Percentiles rank a stretch among this genome's conserved stretches.
These are phyloP conservation scores for Flaveria linearis DNA, from an alignment of 129 eudicot genomes.

Conservation along the genomic window DNA sequence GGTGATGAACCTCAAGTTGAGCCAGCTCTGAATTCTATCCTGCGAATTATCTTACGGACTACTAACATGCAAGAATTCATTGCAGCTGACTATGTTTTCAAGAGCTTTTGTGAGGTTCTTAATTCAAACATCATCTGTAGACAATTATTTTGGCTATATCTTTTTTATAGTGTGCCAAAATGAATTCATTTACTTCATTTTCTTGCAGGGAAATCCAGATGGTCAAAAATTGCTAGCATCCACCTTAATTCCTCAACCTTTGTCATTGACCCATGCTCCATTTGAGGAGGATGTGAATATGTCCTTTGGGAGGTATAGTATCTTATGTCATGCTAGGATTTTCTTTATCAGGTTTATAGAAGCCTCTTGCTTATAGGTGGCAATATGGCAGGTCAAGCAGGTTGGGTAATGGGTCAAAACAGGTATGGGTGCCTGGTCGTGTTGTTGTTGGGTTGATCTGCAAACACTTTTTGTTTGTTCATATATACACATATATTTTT, in stretches of 20 bases:
- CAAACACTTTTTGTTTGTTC: background rate
- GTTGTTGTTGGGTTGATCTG: background rate
- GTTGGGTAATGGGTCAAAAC: background rate
- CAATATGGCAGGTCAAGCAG: conserved; percentile 4
- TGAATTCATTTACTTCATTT: conserved; percentile 23
- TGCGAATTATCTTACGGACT: conserved; percentile 75
- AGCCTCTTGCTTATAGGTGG: conserved; percentile 13
- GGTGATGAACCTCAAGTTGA: conserved; percentile 81
- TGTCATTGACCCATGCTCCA: conserved; percentile 52
- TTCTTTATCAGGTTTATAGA: background rate
- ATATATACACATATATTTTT: background rate
- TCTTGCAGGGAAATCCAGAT: conserved; percentile 60
- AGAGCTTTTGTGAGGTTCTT: conserved; percentile 85
- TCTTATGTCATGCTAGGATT: conserved; percentile 2
- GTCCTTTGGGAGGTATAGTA: conserved; percentile 80
- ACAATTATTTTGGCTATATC: background rate
- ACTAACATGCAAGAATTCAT: conserved; percentile 75
- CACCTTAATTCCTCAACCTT: conserved; percentile 78
- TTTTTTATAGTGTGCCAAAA: background rate
- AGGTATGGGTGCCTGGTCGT: background rate
- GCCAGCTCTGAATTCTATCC: conserved; percentile 75
- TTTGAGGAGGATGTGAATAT: conserved; percentile 78
- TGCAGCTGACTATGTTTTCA: conserved; percentile 80
- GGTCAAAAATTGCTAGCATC: conserved; percentile 83
- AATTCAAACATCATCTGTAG: conserved; percentile 8